Conservation (phyloP, 495 filamentous ascomycete species). For the Lasiosphaeris hirsuta region DNA sequence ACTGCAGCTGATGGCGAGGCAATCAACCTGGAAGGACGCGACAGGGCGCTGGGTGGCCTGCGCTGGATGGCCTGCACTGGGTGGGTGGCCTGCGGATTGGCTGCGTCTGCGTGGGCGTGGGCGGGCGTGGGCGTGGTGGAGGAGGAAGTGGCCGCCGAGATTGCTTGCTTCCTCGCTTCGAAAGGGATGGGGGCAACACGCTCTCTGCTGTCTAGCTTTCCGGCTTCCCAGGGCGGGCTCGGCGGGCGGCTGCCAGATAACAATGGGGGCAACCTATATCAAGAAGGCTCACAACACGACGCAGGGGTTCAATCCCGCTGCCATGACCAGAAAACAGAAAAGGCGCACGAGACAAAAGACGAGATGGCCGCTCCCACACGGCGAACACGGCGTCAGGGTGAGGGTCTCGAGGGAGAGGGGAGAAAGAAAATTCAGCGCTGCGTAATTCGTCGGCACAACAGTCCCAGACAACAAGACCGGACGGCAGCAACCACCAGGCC, state of each 20-base stretch:
- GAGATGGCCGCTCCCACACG: neutral
- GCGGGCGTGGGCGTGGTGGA: neutral
- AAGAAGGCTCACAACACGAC: slow-evolving; percentile 1
- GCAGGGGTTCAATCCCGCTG: slow-evolving; percentile 1
- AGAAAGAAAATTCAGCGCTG: neutral
- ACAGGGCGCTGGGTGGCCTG: slow-evolving; percentile 7
- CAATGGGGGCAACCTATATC: neutral
- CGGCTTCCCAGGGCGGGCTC: neutral
- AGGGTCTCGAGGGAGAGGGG: neutral
- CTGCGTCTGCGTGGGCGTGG: slow-evolving; percentile 8
- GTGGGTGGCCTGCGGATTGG: slow-evolving; percentile 15
- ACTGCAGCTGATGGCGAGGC: slow-evolving; percentile 13
- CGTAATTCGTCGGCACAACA: slow-evolving; percentile 1
- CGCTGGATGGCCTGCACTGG: slow-evolving; percentile 2
- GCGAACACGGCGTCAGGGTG: neutral
- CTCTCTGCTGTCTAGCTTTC: neutral
- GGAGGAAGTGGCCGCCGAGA: neutral
- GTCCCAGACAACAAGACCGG: neutral
- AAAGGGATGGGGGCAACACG: neutral
- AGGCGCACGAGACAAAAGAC: neutral
- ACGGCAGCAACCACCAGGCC: slow-evolving; percentile 1
- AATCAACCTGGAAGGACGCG: slow-evolving; percentile 4
- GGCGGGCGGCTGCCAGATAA: neutral
- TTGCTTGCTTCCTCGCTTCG: slow-evolving; percentile 6
- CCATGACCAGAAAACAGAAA: neutral